Evolutionary conservation across 83 land plant species (phyloP).

Genomic region (Isoetes engelmannii): DNA sequence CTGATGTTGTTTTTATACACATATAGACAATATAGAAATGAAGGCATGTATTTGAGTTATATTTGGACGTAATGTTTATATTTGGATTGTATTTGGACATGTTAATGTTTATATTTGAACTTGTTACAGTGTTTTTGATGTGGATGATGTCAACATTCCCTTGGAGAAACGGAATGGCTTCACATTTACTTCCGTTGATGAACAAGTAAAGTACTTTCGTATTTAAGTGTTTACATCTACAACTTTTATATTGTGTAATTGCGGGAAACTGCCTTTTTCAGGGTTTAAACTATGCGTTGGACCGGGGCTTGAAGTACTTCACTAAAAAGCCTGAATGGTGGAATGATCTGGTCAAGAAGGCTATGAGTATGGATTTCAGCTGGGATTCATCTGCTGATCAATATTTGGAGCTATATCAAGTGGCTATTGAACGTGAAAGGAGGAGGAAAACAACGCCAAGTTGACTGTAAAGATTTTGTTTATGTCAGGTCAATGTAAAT

Average conservation of each 20-base stretch:
- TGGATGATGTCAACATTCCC: constrained; percentile 69
- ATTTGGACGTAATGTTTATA: not conserved
- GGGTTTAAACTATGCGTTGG: constrained; percentile 69
- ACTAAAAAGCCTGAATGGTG: constrained; percentile 42
- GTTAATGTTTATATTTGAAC: not conserved
- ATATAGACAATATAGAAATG: too few relatives aligned
- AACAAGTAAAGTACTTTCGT: constrained; percentile 45
- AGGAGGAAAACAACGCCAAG: too few relatives aligned
- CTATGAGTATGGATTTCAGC: constrained; percentile 72
- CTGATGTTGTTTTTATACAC: not conserved
- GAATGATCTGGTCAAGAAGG: constrained; percentile 58
- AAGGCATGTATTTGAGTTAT: not conserved
- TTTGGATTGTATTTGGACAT: not conserved
- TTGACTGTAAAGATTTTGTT: too few relatives aligned
- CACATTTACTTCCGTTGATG: constrained; percentile 59
- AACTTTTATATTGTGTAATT: not conserved
- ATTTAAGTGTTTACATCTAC: not conserved
- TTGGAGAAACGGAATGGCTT: constrained; percentile 66
- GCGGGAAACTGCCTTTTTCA: constrained; percentile 21
- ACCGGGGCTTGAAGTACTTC: constrained; percentile 61
- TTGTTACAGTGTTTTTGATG: constrained; percentile 77
- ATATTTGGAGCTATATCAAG: constrained; percentile 75
- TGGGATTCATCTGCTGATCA: constrained; percentile 84
- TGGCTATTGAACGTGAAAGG: constrained; percentile 48
- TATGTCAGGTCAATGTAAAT: too few relatives aligned